These are phyloP conservation scores for Heliocybe sulcata DNA, from an alignment of 1,284 basidiomycete species.

Conservation along the genomic window DNA sequence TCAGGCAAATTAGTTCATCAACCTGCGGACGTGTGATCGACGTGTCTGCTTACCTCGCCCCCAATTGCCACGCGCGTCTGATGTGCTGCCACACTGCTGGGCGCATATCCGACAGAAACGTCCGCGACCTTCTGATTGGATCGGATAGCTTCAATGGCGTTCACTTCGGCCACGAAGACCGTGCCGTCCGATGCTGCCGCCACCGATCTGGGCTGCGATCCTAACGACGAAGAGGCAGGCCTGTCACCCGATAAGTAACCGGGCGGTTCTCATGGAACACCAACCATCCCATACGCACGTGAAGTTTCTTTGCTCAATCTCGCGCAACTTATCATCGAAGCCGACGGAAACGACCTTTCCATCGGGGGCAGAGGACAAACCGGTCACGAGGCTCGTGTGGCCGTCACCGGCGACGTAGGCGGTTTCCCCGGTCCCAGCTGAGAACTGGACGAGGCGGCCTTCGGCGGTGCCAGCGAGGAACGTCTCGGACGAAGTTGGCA, in stretches of 20 bases:
- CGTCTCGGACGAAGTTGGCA: slow-evolving; percentile 41
- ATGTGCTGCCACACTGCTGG: slow-evolving; percentile 49
- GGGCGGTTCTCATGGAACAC: slow-evolving; percentile 3
- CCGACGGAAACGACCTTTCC: slow-evolving; percentile 65
- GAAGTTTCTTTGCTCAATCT: slow-evolving; percentile 50
- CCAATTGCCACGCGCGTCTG: slow-evolving; percentile 63
- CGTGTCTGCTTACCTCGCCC: slow-evolving; percentile 48
- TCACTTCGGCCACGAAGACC: slow-evolving; percentile 66
- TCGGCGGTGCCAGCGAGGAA: slow-evolving; percentile 84
- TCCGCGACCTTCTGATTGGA: slow-evolving; percentile 61
- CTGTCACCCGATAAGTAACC: slow-evolving; percentile 21
- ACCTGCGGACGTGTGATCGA: background rate
- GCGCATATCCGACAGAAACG: slow-evolving; percentile 43
- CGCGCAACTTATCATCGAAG: slow-evolving; percentile 75
- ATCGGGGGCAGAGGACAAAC: slow-evolving; percentile 43
- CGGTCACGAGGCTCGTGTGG: slow-evolving; percentile 70
- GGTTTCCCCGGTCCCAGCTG: slow-evolving; percentile 36
- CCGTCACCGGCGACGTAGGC: slow-evolving; percentile 52
- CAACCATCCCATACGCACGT: slow-evolving; percentile 28
- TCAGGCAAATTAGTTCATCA: background rate
- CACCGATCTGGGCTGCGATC: slow-evolving; percentile 71
- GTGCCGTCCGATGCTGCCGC: slow-evolving; percentile 56
- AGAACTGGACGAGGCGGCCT: slow-evolving; percentile 70
- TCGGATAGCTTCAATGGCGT: slow-evolving; percentile 60
- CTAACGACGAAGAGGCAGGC: slow-evolving; percentile 36